Conservation (phyloP, 352 stramenopile genomes). For the Globisporangium paroecandrum region DNA sequence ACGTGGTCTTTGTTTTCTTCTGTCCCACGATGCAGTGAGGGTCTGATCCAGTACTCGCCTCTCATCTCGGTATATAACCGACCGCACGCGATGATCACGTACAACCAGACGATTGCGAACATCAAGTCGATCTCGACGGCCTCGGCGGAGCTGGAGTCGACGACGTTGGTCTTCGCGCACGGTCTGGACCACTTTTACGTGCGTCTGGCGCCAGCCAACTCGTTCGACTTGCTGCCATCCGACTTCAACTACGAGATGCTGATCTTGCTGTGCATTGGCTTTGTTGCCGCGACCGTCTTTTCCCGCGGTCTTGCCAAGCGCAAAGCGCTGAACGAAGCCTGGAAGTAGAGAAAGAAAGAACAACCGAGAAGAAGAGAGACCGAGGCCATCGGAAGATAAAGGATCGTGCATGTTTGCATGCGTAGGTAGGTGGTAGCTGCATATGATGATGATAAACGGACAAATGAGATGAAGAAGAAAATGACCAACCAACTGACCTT, state of each 20-base stretch:
- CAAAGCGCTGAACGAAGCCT: slow-evolving; percentile 78
- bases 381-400: background rate
- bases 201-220: slow-evolving; percentile 90
- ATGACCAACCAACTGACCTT: background rate
- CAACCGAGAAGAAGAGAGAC: background rate
- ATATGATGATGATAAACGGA: slow-evolving; percentile 12
- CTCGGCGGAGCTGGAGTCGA: slow-evolving; percentile 92
- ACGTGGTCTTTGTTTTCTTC: background rate
- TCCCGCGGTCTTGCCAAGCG: slow-evolving; percentile 60
- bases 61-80: slow-evolving; percentile 88
- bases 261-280: slow-evolving; percentile 85
- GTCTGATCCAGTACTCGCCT: slow-evolving; percentile 85
- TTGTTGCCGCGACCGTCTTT: slow-evolving; percentile 76
- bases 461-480: slow-evolving; percentile 9
- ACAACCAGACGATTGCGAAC: slow-evolving; percentile 89
- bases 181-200: slow-evolving; percentile 95
- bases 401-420: slow-evolving; percentile 5
- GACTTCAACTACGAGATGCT: slow-evolving; percentile 95
- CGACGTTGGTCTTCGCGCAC: slow-evolving; percentile 91
- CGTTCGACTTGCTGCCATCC: slow-evolving; percentile 94
- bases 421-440: slow-evolving; percentile 5
- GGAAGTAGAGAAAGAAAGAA: slow-evolving; percentile 53
- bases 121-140: slow-evolving; percentile 62
- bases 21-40: slow-evolving; percentile 42
- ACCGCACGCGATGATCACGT: slow-evolving; percentile 85